Evolutionary conservation across 2,329 filamentous ascomycete species (phyloP).

Genomic region (Phyllosticta paracitricarpa): DNA sequence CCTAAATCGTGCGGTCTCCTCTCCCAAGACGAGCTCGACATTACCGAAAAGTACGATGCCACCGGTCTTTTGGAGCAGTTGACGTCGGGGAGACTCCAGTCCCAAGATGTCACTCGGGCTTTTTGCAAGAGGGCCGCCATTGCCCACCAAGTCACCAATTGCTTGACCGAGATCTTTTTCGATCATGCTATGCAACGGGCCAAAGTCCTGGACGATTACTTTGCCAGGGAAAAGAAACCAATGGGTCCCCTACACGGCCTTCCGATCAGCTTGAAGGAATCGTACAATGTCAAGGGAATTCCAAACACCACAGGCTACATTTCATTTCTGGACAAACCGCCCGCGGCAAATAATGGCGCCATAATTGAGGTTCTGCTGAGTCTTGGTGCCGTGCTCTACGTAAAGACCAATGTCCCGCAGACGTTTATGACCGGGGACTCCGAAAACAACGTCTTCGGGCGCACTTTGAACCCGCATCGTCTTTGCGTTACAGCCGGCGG

Average conservation of each 20-base stretch:
- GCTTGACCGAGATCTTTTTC: conserved; percentile 36
- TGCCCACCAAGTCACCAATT: conserved; percentile 46
- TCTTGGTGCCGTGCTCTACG: conserved; percentile 41
- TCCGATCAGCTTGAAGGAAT: conserved; percentile 32
- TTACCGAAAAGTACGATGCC: conserved; percentile 29
- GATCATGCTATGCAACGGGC: conserved; percentile 31
- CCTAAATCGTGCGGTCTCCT: conserved; percentile 21
- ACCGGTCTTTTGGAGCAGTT: conserved; percentile 22
- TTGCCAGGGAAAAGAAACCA: conserved; percentile 28
- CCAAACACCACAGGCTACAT: conserved; percentile 53
- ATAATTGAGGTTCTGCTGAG: conserved; percentile 28
- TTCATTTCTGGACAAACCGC: conserved; percentile 23
- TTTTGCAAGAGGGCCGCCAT: conserved; percentile 45
- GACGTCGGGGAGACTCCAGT: conserved; percentile 16
- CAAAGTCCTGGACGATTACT: conserved; percentile 27
- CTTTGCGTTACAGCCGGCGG: conserved; percentile 52
- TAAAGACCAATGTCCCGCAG: conserved; percentile 45
- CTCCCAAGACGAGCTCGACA: conserved; percentile 21
- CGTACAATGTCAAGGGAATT: conserved; percentile 49
- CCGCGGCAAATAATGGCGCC: conserved; percentile 22
- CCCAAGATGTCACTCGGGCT: conserved; percentile 39
- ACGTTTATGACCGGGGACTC: conserved; percentile 41
- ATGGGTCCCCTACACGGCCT: conserved; percentile 43
- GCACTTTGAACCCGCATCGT: conserved; percentile 55
- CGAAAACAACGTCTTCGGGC: conserved; percentile 52